Conservation (phyloP, 805 yeast species). For the Kazachstania africana region DNA sequence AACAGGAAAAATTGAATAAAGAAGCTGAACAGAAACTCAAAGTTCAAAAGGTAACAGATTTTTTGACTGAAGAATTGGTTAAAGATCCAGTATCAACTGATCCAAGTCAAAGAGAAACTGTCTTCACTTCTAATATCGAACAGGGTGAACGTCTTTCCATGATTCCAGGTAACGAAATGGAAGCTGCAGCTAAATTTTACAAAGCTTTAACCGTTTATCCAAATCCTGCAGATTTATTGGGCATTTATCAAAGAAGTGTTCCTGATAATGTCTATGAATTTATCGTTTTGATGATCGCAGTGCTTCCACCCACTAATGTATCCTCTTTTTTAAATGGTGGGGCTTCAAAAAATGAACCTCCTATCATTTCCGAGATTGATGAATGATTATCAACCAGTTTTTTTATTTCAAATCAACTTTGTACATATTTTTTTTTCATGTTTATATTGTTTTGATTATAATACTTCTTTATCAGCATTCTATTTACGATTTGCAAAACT, state of each 20-base stretch:
- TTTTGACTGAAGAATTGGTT: slow-evolving; percentile 51
- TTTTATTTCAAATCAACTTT: too few species aligned
- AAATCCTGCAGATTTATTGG: slow-evolving; percentile 83
- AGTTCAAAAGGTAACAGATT: slow-evolving; percentile 47
- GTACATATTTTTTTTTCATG: too few species aligned
- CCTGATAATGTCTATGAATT: slow-evolving; percentile 74
- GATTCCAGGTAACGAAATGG: slow-evolving; percentile 55
- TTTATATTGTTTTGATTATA: too few species aligned
- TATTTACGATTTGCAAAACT: too few species aligned
- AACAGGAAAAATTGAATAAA: slow-evolving; percentile 31
- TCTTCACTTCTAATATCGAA: slow-evolving; percentile 75
- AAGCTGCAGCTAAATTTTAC: slow-evolving; percentile 85
- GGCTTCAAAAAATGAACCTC: slow-evolving; percentile 10
- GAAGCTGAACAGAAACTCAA: slow-evolving; percentile 43
- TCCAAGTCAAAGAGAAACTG: slow-evolving; percentile 56
- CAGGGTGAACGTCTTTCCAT: slow-evolving; percentile 72
- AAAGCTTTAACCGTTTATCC: slow-evolving; percentile 90
- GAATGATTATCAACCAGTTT: too few species aligned
- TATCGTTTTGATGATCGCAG: slow-evolving; percentile 79
- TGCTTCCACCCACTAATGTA: slow-evolving; percentile 71
- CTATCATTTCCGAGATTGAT: slow-evolving; percentile 22
- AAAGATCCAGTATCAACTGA: slow-evolving; percentile 69
- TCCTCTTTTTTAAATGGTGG: slow-evolving; percentile 2
- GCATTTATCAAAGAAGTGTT: slow-evolving; percentile 79
- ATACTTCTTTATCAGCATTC: too few species aligned